Percentiles rank a stretch among this genome's conserved stretches.
These are phyloP conservation scores for Mycena crocata DNA, from an alignment of 768 basidiomycete species.

Conservation along the genomic window DNA sequence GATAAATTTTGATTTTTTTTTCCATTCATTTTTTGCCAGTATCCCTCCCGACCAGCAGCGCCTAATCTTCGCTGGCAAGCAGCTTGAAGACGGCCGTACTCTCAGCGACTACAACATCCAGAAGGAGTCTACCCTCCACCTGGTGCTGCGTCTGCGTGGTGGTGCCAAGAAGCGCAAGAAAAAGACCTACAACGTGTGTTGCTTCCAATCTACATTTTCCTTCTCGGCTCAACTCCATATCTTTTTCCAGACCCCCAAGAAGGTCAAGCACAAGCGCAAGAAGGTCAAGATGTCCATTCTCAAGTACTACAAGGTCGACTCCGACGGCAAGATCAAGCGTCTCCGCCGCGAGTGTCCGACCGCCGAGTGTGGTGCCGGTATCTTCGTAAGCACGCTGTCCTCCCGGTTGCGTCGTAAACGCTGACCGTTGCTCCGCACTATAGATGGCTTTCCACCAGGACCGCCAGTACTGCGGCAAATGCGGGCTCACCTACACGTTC, in stretches of 20 bases:
- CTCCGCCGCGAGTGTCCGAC: slow-evolving; percentile 94
- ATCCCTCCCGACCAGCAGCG: too few relatives aligned
- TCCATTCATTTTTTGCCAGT: too few relatives aligned
- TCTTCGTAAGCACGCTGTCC: slow-evolving; percentile 70
- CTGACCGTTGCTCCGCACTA: slow-evolving; percentile 40
- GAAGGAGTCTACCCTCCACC: slow-evolving; percentile 74
- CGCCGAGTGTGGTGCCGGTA: slow-evolving; percentile 84
- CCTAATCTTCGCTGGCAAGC: too few relatives aligned
- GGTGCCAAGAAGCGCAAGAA: slow-evolving; percentile 98
- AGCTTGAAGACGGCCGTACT: slow-evolving; percentile 24
- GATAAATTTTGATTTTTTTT: neutral
- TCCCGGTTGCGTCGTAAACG: neutral
- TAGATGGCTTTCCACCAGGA: slow-evolving; percentile 99
- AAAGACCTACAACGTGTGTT: slow-evolving; percentile 94
- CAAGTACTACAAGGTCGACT: slow-evolving; percentile 99
- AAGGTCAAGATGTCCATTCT: slow-evolving; percentile 99
- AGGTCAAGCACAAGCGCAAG: slow-evolving; percentile 99
- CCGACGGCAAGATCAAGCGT: slow-evolving; percentile 99
- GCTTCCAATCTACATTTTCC: neutral
- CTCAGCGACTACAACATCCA: neutral
- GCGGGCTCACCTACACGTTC: slow-evolving; percentile 88
- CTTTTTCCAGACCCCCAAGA: slow-evolving; percentile 85
- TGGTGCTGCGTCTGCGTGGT: slow-evolving; percentile 97
- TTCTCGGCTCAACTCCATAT: slow-evolving; percentile 4
- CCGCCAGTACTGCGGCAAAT: slow-evolving; percentile 97